Base-by-base conservation (phyloP, 2,329 filamentous ascomycete genomes). In the Diaporthe vaccinii region DNA sequence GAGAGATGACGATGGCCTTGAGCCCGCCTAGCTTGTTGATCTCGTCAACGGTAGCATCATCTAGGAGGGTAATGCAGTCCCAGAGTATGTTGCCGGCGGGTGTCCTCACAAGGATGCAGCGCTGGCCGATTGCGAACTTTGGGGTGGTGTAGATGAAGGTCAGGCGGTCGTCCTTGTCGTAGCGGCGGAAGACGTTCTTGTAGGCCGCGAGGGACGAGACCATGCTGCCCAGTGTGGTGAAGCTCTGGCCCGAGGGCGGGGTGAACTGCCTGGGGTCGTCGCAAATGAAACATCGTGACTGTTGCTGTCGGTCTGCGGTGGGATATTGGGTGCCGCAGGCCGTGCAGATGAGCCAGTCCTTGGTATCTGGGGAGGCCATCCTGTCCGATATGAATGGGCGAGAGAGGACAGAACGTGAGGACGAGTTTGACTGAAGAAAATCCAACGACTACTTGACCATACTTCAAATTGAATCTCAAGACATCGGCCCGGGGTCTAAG, bases 201-300 rank as follows among this genome's bases (percentile, higher is more conserved):
- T 92, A 86, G 7, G 80, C 82, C 5, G 78, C 75, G 7, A 51
- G 73, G 20, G 69, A 61, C 15, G 80, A 79, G 28, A 83, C 84
- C 34, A 91, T 79, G 1, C 83, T 83, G 1, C 83, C 81, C 34
- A 94, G 87, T 0, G 89, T 91, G 0, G 91, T 93, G 85, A 94
- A 95, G 31, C 86, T 83, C 84, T 95, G 93, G 1, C 92, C 92
- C 0, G 84, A 82, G 0, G 87, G 85, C 0, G 93, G 92, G 0
- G 94, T 91, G 80, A 89, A 95, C 83, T 95, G 93, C 6, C 93
- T 89, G 0, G 93, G 87, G 81, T 94, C 93, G 82, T 95, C 93
- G 84, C 93, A 95, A 77, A 95, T 93, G 75, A 89, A 88, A 84
- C 93, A 95, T 6, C 86, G 88, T 72, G 84, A 87, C 58, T 91